Conservation (phyloP, 169 alveolate species). For the Plasmodium vinckei region DNA sequence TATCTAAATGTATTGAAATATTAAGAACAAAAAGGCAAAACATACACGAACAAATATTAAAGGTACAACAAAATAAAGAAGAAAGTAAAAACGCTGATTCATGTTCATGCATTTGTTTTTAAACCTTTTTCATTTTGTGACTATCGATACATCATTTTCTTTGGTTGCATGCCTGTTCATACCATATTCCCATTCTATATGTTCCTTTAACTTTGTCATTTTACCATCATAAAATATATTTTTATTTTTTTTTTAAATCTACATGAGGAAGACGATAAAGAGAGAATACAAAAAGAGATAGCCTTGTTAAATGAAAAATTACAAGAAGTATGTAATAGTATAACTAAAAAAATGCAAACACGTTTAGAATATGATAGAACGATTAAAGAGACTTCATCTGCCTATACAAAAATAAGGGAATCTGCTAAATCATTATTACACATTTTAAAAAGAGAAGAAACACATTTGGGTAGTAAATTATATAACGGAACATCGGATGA, state of each 20-base stretch:
- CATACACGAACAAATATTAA: slow-evolving; percentile 80
- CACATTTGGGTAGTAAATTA: slow-evolving; percentile 82
- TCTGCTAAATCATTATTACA: slow-evolving; percentile 91
- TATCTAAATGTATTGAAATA: slow-evolving; percentile 89
- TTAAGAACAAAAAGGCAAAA: slow-evolving; percentile 90
- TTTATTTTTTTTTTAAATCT: slow-evolving; percentile 56
- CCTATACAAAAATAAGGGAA: slow-evolving; percentile 91
- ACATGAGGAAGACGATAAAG: slow-evolving; percentile 88
- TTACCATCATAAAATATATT: background rate
- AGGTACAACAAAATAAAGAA: slow-evolving; percentile 40
- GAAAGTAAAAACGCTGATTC: background rate
- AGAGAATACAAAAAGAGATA: slow-evolving; percentile 85
- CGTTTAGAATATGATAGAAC: slow-evolving; percentile 91
- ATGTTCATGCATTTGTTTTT: slow-evolving; percentile 5
- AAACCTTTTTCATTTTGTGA: background rate
- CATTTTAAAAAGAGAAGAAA: slow-evolving; percentile 88
- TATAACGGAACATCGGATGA: slow-evolving; percentile 67
- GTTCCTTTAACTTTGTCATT: background rate
- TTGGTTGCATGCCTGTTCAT: too few relatives aligned
- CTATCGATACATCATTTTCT: background rate
- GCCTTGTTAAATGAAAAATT: slow-evolving; percentile 84
- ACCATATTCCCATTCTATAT: background rate
- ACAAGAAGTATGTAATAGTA: slow-evolving; percentile 85
- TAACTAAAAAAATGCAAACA: slow-evolving; percentile 85
- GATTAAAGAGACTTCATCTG: slow-evolving; percentile 91